phyloP scores from a whole-genome alignment of 306 rosid species.

The Cucumis melo region DNA sequence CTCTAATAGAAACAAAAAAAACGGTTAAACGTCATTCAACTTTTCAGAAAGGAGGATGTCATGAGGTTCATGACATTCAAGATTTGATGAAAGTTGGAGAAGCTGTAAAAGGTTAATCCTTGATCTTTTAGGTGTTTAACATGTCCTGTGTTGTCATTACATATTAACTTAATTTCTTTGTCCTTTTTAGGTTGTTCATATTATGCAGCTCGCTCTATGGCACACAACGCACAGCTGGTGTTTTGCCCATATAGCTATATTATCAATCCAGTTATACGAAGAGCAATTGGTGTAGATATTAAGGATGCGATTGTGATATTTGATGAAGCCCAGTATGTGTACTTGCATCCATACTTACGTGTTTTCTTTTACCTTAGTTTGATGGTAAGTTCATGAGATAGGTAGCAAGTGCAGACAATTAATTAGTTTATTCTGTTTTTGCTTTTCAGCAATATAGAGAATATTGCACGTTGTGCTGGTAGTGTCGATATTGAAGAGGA shows the following conservation, averaged over 20 bases:
- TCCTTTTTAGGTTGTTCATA: conserved; percentile 66
- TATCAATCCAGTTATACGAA: conserved; percentile 82
- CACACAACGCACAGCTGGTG: conserved; percentile 69
- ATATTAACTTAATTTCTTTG: background rate
- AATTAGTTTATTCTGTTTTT: background rate
- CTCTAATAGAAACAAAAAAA: conserved; percentile 45
- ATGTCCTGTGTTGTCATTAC: background rate
- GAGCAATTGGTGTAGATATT: conserved; percentile 86
- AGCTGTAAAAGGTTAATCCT: conserved; percentile 49
- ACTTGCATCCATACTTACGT: background rate
- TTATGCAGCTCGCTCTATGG: conserved; percentile 87
- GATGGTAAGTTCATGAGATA: background rate
- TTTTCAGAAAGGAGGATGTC: conserved; percentile 82
- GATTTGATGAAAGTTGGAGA: conserved; percentile 82
- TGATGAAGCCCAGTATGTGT: conserved; percentile 87
- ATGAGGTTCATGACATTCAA: conserved; percentile 83
- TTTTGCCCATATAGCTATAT: conserved; percentile 89
- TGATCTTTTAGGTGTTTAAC: conserved; percentile 1
- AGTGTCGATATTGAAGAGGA: conserved; percentile 81
- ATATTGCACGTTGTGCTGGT: conserved; percentile 83
- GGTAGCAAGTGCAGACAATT: background rate
- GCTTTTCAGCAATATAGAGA: conserved; percentile 80
- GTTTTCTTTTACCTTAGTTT: background rate
- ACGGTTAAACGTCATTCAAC: conserved; percentile 75
- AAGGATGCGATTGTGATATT: conserved; percentile 69